Evolutionary conservation across 2,329 filamentous ascomycete species (phyloP).

Genomic region (Fusarium continuum): DNA sequence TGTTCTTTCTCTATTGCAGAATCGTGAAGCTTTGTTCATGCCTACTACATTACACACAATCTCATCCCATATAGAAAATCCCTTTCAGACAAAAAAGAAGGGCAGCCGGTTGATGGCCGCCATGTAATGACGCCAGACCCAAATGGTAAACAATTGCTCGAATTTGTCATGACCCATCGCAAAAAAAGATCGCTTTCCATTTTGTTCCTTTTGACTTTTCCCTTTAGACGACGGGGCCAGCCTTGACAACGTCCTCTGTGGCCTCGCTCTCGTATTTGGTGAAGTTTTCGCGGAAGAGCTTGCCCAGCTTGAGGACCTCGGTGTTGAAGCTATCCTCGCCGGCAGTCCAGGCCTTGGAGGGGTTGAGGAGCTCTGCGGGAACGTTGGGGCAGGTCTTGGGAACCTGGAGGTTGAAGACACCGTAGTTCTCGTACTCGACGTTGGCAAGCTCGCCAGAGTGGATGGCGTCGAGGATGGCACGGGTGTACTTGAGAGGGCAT

Average conservation of each 20-base stretch:
- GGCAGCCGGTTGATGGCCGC: slow-evolving; percentile 41
- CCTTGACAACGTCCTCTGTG: slow-evolving; percentile 79
- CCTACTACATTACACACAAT: slow-evolving; percentile 43
- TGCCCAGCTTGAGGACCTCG: slow-evolving; percentile 90
- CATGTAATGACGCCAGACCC: slow-evolving; percentile 44
- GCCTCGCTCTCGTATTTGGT: slow-evolving; percentile 91
- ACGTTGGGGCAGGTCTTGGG: slow-evolving; percentile 91
- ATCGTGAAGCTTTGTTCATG: slow-evolving; percentile 40
- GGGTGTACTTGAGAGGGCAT: slow-evolving; percentile 98
- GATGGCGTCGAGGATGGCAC: slow-evolving; percentile 97
- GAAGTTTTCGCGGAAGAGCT: slow-evolving; percentile 96
- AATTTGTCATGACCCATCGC: slow-evolving; percentile 34
- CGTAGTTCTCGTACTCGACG: slow-evolving; percentile 92
- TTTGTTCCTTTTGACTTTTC: slow-evolving; percentile 11
- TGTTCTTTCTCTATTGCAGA: slow-evolving; percentile 43
- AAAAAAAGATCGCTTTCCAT: slow-evolving; percentile 36
- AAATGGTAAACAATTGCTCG: slow-evolving; percentile 40
- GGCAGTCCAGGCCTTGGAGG: slow-evolving; percentile 89
- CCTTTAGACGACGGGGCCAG: slow-evolving; percentile 59
- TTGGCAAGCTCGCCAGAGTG: slow-evolving; percentile 96
- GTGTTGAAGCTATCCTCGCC: slow-evolving; percentile 81
- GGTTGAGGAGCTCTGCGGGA: slow-evolving; percentile 92
- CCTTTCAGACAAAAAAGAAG: slow-evolving; percentile 35
- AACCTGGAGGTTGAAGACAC: slow-evolving; percentile 96
- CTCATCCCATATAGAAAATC: slow-evolving; percentile 33